Conservation (phyloP, 345 rosid genomes). For the Salix udensis region DNA sequence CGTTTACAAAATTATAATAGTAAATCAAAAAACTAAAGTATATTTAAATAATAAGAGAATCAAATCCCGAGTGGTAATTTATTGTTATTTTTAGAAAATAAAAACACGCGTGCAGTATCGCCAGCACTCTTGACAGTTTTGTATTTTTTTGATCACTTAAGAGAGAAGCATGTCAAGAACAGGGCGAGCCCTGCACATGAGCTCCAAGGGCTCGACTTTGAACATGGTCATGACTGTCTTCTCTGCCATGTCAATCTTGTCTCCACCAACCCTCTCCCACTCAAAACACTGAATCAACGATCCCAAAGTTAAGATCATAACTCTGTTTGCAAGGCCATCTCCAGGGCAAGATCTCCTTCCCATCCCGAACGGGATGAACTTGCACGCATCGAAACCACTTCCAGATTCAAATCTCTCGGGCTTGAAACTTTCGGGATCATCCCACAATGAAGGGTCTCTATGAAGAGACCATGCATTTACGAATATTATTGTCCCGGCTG, state of each 20-base stretch:
- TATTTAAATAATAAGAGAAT: too few species aligned
- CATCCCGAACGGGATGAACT: constrained; percentile 20
- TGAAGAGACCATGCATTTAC: background rate
- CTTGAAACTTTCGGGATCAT: background rate
- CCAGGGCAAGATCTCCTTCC: constrained; percentile 9
- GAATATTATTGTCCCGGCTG: background rate
- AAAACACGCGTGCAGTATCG: too few species aligned
- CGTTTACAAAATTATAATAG: too few species aligned
- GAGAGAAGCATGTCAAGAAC: background rate
- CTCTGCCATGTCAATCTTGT: constrained; percentile 1
- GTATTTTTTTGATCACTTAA: background rate
- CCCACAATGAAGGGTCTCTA: background rate
- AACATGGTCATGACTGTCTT: background rate
- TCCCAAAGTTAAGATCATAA: constrained; percentile 19
- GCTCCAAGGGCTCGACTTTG: constrained; percentile 6
- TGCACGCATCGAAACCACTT: background rate
- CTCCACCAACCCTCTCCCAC: constrained; percentile 5
- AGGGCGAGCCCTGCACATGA: constrained; percentile 1
- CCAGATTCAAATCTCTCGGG: constrained; percentile 16
- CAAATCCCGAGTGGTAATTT: too few species aligned
- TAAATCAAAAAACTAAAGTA: too few species aligned
- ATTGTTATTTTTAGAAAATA: too few species aligned
- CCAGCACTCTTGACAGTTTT: too few species aligned
- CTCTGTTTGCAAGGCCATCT: constrained; percentile 10
- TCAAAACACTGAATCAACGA: constrained; percentile 26